Conservation (phyloP, 495 filamentous ascomycete species). For the Penicillium fimorum region DNA sequence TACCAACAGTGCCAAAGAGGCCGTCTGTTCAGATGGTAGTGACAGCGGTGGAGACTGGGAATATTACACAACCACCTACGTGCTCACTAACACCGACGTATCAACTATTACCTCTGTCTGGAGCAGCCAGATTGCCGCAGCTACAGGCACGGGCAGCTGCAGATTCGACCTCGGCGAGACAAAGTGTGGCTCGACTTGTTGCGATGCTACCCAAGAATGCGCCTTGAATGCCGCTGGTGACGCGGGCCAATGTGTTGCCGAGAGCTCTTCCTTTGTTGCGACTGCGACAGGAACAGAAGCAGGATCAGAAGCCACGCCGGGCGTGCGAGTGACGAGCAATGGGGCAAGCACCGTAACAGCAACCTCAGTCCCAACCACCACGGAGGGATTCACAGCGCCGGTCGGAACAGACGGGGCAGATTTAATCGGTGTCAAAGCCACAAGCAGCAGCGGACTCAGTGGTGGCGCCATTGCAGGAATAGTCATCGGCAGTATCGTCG, state of each 20-base stretch:
- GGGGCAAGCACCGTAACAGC: slow-evolving; percentile 53
- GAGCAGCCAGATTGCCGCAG: slow-evolving; percentile 49
- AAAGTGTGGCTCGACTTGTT: slow-evolving; percentile 73
- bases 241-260: slow-evolving; percentile 38
- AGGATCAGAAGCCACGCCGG: slow-evolving; percentile 43
- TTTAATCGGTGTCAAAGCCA: slow-evolving; percentile 44
- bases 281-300: slow-evolving; percentile 30
- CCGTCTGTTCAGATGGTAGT: slow-evolving; percentile 48
- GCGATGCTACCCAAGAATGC: slow-evolving; percentile 69
- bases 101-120: slow-evolving; percentile 65
- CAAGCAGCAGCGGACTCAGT: slow-evolving; percentile 55
- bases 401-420: slow-evolving; percentile 52
- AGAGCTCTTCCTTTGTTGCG: slow-evolving; percentile 39
- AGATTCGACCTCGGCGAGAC: slow-evolving; percentile 57
- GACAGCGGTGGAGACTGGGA: slow-evolving; percentile 33
- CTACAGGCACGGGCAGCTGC: slow-evolving; percentile 54
- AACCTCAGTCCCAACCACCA: slow-evolving; percentile 56
- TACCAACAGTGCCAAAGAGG: slow-evolving; percentile 56
- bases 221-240: slow-evolving; percentile 1
- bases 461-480: slow-evolving; percentile 92
- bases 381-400: slow-evolving; percentile 57
- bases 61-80: slow-evolving; percentile 69
- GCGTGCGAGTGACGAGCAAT: slow-evolving; percentile 69
- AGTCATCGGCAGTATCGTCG: slow-evolving; percentile 82
- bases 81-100: slow-evolving; percentile 60